Evolutionary conservation across 176 grass and related monocot genomes (phyloP).

Genomic region (Melocanna baccifera): DNA sequence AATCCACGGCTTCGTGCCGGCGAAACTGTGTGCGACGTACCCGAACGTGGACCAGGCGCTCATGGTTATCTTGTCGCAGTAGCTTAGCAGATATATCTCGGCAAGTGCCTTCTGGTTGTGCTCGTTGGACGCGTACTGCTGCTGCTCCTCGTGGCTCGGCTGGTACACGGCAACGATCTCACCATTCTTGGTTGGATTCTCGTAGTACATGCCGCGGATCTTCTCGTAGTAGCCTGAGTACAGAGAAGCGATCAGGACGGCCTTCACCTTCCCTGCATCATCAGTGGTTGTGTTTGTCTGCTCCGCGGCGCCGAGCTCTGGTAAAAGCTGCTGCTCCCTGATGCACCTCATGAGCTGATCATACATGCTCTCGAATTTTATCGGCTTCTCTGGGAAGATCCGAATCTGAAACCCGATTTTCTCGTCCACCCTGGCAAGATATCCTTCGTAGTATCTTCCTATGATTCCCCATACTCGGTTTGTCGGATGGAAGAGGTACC

Average conservation of each 20-base stretch:
- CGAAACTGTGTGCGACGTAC: slow-evolving; percentile 80
- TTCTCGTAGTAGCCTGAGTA: slow-evolving; percentile 79
- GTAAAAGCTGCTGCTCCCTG: slow-evolving; percentile 59
- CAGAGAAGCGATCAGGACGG: slow-evolving; percentile 69
- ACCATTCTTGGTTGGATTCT: slow-evolving; percentile 57
- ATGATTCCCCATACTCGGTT: slow-evolving; percentile 70
- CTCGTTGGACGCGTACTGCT: slow-evolving; percentile 73
- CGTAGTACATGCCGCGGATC: slow-evolving; percentile 80
- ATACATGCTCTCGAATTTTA: slow-evolving; percentile 79
- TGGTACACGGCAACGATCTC: slow-evolving; percentile 81
- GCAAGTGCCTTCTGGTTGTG: slow-evolving; percentile 93
- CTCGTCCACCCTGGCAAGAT: slow-evolving; percentile 64
- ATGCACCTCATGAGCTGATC: slow-evolving; percentile 67
- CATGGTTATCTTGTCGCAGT: slow-evolving; percentile 74
- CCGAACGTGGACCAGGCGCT: slow-evolving; percentile 93
- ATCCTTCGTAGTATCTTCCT: slow-evolving; percentile 63
- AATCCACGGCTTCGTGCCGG: slow-evolving; percentile 83
- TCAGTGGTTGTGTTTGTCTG: background rate
- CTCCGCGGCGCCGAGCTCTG: slow-evolving; percentile 38
- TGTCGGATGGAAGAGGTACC: slow-evolving; percentile 73
- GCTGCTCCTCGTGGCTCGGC: slow-evolving; percentile 88
- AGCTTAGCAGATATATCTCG: slow-evolving; percentile 84
- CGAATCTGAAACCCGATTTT: slow-evolving; percentile 80
- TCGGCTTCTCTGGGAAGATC: slow-evolving; percentile 61
- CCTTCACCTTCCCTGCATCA: slow-evolving; percentile 52